phyloP scores from a whole-genome alignment of 140 eudicot genomes.

The Oenanthe javanica region DNA sequence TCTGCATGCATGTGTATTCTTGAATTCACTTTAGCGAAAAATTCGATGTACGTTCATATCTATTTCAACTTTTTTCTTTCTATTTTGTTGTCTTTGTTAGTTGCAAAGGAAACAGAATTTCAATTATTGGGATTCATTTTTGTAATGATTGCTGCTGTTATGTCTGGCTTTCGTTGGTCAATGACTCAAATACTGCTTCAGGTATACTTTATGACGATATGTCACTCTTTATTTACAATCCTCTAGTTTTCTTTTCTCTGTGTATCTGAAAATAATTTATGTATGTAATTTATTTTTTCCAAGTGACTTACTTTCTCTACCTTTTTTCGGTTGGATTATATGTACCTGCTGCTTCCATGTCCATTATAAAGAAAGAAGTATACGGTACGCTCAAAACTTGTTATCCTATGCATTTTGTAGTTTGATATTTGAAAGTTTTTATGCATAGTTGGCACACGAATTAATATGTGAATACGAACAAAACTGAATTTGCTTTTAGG shows the following conservation, averaged over 20 bases:
- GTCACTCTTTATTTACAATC: neutral
- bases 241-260: neutral
- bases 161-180: slow-evolving; percentile 99
- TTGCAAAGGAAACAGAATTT: slow-evolving; percentile 93
- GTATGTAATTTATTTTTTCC: slow-evolving; percentile 15
- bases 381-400: slow-evolving; percentile 66
- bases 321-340: slow-evolving; percentile 25
- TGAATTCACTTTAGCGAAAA: neutral
- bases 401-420: neutral
- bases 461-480: neutral
- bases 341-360: slow-evolving; percentile 28
- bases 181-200: slow-evolving; percentile 99
- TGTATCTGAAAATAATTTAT: neutral
- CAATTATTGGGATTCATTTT: slow-evolving; percentile 88
- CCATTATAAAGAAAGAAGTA: slow-evolving; percentile 59
- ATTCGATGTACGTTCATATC: neutral
- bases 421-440: neutral
- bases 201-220: slow-evolving; percentile 28
- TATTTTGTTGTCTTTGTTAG: slow-evolving; percentile 26
- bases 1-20: neutral
- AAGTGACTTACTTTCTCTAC: slow-evolving; percentile 10
- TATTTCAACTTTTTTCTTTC: neutral
- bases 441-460: neutral
- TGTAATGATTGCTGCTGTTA: slow-evolving; percentile 98
- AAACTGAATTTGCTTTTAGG: neutral